Base-by-base conservation (phyloP, 1,139 yeast species). In the Suhomyces guaymorum region DNA sequence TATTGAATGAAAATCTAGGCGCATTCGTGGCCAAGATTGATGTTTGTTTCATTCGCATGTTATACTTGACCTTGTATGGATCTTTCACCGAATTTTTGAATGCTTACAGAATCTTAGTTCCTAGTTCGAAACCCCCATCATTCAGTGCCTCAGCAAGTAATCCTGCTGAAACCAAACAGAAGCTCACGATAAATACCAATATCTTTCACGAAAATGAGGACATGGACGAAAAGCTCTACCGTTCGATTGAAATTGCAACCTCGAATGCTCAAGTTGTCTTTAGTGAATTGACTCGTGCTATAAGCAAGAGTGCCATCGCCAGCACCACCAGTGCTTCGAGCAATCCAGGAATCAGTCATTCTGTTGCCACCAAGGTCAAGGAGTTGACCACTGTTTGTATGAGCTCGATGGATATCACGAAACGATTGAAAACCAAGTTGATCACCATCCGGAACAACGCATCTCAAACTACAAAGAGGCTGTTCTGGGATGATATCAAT, bases 401-500 rank as follows among this genome's bases (percentile, higher is more conserved):
- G 32, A 66, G 79, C 13, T 84, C 96, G 0, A 82, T 86, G 71
- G 96, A 87, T 15, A 75, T 84, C 18, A 85, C 96, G 7, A 80
- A 82, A 41, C 63, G 81, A 37, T 71, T 89, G 32, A 78, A 77
- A 45, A 66, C 69, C 5, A 76, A 82, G 39, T 62, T 90, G 37
- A 66, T 70, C 6, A 66, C 75, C 2, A 75, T 80, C 28, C 61
- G 73, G 21, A 70, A 71, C 21, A 70, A 69, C 28, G 70, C 78
- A 1, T 70, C 75, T n/a, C 61, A 56, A n/a, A 66, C 70, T 2
- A 82, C 84, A 22, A 79, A 84, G 43, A 70, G 76, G 41, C 70
- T 71, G 46, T 81, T 92, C 41, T 90, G 95, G 80, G 97, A 90
- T 48, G 94, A 86, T 49, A 83, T 89, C 24, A 89, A 87, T 57